Base-by-base conservation (phyloP, 2,329 filamentous ascomycete genomes). In the Nemania sp. region DNA sequence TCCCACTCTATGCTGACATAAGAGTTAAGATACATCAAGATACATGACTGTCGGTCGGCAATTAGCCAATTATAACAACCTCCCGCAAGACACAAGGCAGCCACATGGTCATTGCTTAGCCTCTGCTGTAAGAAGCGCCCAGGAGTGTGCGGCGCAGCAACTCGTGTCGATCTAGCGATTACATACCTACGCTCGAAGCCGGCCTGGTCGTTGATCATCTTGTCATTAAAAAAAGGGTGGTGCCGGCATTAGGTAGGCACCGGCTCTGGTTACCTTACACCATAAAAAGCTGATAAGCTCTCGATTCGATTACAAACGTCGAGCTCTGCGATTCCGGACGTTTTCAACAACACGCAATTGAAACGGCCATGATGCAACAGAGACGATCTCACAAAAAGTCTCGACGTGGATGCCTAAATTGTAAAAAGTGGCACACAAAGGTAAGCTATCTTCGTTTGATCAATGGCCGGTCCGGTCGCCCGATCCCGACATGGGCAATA, bases 381-480 rank as follows among this genome's bases (percentile, higher is more conserved):
- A 71, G 77, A 59, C 70, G 76, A 66, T 73, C 77, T 49, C 78
- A 79, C 60, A 79, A 73, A 55, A 79, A 79, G 68, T 79, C 78
- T 10, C 74, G 77, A 18, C 75, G 74, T 45, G 77, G 77, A 18
- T 79, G 78, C 60, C 57, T 73, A 32, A 77, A 78, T 47, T 79
- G 78, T 64, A 79, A 79, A 57, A 75, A 75, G 58, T 76, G 77
- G 69, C 77, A 79, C 49, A 77, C 76, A n/a, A 79, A 79, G 69
- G 76, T 76, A 64, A 55, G 73, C 56, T 20, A n/a, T 52, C 29
- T 62, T 49, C n/a, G 38, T 58, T 55, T 24, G 11, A 35, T n/a
- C n/a, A n/a, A n/a, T 27, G 26, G 45, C 10, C 22, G 2, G 53
- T 20, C 24, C 32, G 26, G 51, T 32, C 53, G 22, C n/a, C 57